A percentile compares a stretch with the other conserved stretches of the same genome.
phyloP scores from a whole-genome alignment of 2,329 filamentous ascomycete species.

The Colletotrichum cereale region DNA sequence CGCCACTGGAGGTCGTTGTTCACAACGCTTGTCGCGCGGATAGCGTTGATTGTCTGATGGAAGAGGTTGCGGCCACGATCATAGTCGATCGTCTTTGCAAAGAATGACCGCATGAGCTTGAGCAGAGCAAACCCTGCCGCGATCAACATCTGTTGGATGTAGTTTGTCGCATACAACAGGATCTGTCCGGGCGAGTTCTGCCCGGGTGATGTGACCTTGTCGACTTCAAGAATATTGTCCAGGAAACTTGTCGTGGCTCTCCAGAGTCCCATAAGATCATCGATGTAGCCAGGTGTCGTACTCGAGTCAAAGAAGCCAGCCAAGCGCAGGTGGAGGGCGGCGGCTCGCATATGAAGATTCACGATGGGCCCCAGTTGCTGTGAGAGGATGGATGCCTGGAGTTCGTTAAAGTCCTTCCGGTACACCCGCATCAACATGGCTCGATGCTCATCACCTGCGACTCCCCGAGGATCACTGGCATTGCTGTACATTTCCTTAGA shows the following conservation, averaged over 20 bases:
- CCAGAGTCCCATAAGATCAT: slow-evolving; percentile 82
- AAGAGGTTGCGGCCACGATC: slow-evolving; percentile 77
- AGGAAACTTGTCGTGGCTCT: slow-evolving; percentile 78
- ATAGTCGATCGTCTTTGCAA: slow-evolving; percentile 78
- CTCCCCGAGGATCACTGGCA: slow-evolving; percentile 77
- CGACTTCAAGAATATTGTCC: slow-evolving; percentile 70
- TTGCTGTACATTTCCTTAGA: slow-evolving; percentile 86
- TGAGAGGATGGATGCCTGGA: slow-evolving; percentile 71
- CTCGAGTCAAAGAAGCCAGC: slow-evolving; percentile 87
- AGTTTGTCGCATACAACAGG: slow-evolving; percentile 77
- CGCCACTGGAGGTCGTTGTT: slow-evolving; percentile 85
- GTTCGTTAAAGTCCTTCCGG: slow-evolving; percentile 72
- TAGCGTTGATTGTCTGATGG: slow-evolving; percentile 76
- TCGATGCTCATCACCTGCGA: slow-evolving; percentile 75
- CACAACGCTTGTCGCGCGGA: slow-evolving; percentile 79
- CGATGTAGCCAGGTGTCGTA: slow-evolving; percentile 76
- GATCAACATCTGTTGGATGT: slow-evolving; percentile 88
- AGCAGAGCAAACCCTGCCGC: slow-evolving; percentile 82
- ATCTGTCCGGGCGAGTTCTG: slow-evolving; percentile 64
- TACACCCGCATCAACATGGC: slow-evolving; percentile 76
- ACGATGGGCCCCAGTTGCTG: slow-evolving; percentile 69
- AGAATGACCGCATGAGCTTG: slow-evolving; percentile 83
- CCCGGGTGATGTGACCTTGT: slow-evolving; percentile 60
- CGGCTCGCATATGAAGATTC: slow-evolving; percentile 78
- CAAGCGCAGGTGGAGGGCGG: slow-evolving; percentile 80